Percentiles rank a stretch among this genome's conserved stretches.
phyloP scores from a whole-genome alignment of 2,329 filamentous ascomycete genomes.

The Calonectria hawksworthii region DNA sequence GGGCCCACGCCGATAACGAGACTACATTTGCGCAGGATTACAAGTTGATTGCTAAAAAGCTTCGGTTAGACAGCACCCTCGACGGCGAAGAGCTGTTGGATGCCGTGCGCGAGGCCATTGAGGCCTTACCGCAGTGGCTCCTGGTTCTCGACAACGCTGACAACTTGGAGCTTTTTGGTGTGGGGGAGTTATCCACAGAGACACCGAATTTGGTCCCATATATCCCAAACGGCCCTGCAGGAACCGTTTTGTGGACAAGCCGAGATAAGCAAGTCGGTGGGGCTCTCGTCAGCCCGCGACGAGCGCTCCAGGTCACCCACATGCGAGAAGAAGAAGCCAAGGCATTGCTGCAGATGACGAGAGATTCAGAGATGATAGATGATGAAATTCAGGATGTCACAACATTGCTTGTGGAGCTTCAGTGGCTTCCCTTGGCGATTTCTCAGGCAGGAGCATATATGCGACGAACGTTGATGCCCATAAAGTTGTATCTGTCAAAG shows the following conservation, averaged over 20 bases:
- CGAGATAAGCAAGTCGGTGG: slow-evolving; percentile 45
- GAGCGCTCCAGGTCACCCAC: slow-evolving; percentile 47
- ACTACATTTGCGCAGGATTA: slow-evolving; percentile 48
- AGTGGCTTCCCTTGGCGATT: slow-evolving; percentile 49
- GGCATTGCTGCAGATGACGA: slow-evolving; percentile 5
- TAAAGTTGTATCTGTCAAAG: slow-evolving; percentile 44
- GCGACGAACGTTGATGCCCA: slow-evolving; percentile 41
- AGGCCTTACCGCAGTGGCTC: slow-evolving; percentile 11
- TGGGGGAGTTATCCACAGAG: neutral
- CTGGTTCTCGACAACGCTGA: slow-evolving; percentile 31
- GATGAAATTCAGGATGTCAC: slow-evolving; percentile 18
- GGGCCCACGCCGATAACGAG: slow-evolving; percentile 51
- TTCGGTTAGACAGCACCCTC: slow-evolving; percentile 39
- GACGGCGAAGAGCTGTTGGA: slow-evolving; percentile 36
- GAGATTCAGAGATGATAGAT: neutral
- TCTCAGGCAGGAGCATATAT: slow-evolving; percentile 51
- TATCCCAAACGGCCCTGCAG: slow-evolving; percentile 19
- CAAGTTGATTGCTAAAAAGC: slow-evolving; percentile 44
- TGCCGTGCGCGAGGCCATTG: slow-evolving; percentile 12
- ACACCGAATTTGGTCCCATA: neutral
- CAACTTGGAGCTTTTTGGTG: slow-evolving; percentile 20
- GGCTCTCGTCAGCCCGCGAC: slow-evolving; percentile 40
- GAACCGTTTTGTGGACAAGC: slow-evolving; percentile 51
- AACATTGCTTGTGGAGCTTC: slow-evolving; percentile 41
- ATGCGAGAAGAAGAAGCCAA: slow-evolving; percentile 30